Base-by-base conservation (phyloP, 1,139 yeast genomes). In the Diutina mesorugosa region DNA sequence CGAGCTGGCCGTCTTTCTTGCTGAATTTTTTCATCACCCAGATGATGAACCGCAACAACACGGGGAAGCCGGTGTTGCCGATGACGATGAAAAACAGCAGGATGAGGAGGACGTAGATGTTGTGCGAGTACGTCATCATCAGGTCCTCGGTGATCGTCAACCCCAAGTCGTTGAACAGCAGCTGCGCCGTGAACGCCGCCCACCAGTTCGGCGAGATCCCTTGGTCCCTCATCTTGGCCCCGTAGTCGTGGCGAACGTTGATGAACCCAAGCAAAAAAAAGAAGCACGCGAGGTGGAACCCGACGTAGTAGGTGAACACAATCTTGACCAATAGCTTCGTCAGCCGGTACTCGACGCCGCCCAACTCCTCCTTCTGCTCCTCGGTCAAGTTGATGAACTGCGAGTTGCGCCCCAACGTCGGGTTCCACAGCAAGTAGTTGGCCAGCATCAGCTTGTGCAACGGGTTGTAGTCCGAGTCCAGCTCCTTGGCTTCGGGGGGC, bases 331-430 rank as follows among this genome's bases (percentile, higher is more conserved):
- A 72, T 12, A 90, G 71, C 65, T 90, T 90, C 57, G 88, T 79
- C 0, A 99, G 90, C 55, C 98, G 79, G 66, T 93, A 95, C 66
- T 93, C 99, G 10, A 93, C 97, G 57, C 99, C 99, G 45, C 99
- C 99, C 53, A 93, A 72, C 67, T 93, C 99, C 59, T 87, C 95
- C 64, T 90, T 90, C 68, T 95, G 98, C 29, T 81, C 86, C 35
- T 84, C 90, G 2, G 88, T 83, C 57, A 93, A 71, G 38, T 86
- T 86, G 2, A 89, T 87, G 73, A 93, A 93, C 0, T 91, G 87
- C 1, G 99, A 93, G 69, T 95, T 95, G 67, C 98, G 80, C n/a
- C 97, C 99, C 55, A 95, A 80, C 0, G 90, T 90, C 0, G 99
- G 98, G 32, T 80, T 80, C 91, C 96, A 91, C 0, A 97, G 90